Conservation (phyloP, 306 rosid genomes). For the Vicia faba region DNA sequence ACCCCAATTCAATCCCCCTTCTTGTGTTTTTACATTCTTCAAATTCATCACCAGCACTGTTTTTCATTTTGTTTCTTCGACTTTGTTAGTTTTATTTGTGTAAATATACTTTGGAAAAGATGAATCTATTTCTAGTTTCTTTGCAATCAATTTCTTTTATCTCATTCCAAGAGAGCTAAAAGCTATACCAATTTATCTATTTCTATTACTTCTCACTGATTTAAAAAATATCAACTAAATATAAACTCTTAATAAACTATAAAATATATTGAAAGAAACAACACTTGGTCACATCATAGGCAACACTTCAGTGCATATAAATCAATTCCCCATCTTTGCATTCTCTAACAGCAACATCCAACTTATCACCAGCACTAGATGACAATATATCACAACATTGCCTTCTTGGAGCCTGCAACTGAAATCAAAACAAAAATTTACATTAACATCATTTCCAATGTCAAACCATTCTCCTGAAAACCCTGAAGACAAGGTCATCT, state of each 20-base stretch:
- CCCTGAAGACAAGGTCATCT: too few relatives aligned
- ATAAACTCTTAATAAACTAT: background rate
- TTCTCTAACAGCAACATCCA: conserved; percentile 76
- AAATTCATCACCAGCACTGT: too few relatives aligned
- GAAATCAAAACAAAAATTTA: conserved; percentile 36
- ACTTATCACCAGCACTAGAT: conserved; percentile 43
- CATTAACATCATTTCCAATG: conserved; percentile 22
- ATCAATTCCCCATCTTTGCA: conserved; percentile 82
- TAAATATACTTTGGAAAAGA: background rate
- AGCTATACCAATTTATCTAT: background rate
- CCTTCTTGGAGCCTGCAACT: conserved; percentile 91
- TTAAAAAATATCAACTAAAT: conserved; percentile 9
- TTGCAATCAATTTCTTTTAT: background rate
- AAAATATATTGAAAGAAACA: conserved; percentile 11
- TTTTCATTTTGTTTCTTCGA: too few relatives aligned
- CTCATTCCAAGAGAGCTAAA: background rate
- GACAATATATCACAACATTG: conserved; percentile 83
- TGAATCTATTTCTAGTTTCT: background rate
- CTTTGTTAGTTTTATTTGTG: too few relatives aligned
- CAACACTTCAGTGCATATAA: conserved; percentile 47
- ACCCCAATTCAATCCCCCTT: too few relatives aligned
- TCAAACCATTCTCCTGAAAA: conserved; percentile 2
- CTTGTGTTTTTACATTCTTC: too few relatives aligned
- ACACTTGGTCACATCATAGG: background rate
- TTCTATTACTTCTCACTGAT: conserved; percentile 1